Percentiles rank a stretch among this genome's conserved stretches.
Evolutionary conservation across 306 rosid genomes (phyloP).

Genomic region (Casuarina glauca): DNA sequence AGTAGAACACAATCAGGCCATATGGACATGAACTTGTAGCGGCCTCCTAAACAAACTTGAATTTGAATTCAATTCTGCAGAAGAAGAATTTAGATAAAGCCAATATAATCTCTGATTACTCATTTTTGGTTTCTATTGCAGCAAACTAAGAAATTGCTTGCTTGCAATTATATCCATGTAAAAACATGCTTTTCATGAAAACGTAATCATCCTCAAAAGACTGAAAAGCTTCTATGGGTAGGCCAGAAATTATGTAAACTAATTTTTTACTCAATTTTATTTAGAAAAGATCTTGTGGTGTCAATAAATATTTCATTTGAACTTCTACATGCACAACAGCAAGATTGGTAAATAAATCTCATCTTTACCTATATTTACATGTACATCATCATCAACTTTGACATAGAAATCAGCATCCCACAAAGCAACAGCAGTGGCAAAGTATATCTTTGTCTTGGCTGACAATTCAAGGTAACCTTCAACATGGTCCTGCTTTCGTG

Average conservation of each 20-base stretch:
- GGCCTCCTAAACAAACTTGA: neutral
- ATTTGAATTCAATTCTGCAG: neutral
- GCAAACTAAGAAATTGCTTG: neutral
- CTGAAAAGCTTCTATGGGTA: neutral
- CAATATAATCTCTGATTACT: neutral
- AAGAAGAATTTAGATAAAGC: neutral
- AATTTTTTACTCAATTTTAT: neutral
- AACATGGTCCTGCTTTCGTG: conserved; percentile 49
- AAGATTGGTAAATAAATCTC: neutral
- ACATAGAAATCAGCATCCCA: conserved; percentile 67
- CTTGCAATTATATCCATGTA: neutral
- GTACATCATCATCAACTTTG: conserved; percentile 65
- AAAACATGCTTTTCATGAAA: neutral
- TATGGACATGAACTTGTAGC: neutral
- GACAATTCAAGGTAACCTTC: conserved; percentile 66
- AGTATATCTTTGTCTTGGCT: conserved; percentile 55
- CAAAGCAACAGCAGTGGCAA: conserved; percentile 49
- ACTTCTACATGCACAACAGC: neutral
- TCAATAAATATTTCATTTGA: neutral
- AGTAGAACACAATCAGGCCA: conserved; percentile 6
- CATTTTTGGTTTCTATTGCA: neutral
- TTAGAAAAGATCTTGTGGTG: neutral
- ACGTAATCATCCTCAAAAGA: neutral
- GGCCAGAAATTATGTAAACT: neutral
- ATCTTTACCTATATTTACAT: conserved; percentile 54